Evolutionary conservation across 2,329 filamentous ascomycete genomes (phyloP), one percentile per base, ranked within the genome.

Genomic region (Aspergillus brasiliensis): DNA sequence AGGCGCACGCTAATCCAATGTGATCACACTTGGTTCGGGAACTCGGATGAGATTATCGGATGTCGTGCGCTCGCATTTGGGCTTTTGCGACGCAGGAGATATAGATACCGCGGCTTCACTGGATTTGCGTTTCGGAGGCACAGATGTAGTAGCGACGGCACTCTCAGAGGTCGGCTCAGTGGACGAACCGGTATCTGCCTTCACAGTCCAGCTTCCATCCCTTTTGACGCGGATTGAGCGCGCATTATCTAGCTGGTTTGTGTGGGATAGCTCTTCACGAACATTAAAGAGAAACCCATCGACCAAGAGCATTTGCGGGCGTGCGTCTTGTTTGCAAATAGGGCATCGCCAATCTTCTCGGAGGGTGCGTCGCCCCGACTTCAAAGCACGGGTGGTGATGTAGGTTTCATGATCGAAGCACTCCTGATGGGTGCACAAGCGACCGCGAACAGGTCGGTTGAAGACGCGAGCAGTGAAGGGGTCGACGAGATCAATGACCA

Each of bases 351-450:
- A 97, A 55, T 86, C 85, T 56, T 82, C 82, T 40, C 72, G 67
- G 52, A 73, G 55, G 21, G 66, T 62, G 23, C 76, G 72, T 61
- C 82, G 83, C 13, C 77, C 76, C 5, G 81, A 80, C 44, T 73
- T 77, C 23, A 72, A 75, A 21, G 67, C 72, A 15, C 91, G 86
- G 5, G 89, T 91, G 13, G 81, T 75, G 8, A 99, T 83, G 80
- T 91, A 98, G 0, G 86, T 93, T 19, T 90, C 84, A 7, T 97
- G 85, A 72, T 98, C 94, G 71, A 98, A 97, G 71, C 92, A 97
- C 71, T 97, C 91, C 37, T 89, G 80, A 71, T 99, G 94, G 23
- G 80, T 79, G 73, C 95, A 99, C 3, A 74, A 67, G 7, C 69
- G 78, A 25, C 91, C 88, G 27, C 93, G 88, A 2, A 88, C 91